Conservation (phyloP, 768 basidiomycete genomes). For the Termitomyces sp. region DNA sequence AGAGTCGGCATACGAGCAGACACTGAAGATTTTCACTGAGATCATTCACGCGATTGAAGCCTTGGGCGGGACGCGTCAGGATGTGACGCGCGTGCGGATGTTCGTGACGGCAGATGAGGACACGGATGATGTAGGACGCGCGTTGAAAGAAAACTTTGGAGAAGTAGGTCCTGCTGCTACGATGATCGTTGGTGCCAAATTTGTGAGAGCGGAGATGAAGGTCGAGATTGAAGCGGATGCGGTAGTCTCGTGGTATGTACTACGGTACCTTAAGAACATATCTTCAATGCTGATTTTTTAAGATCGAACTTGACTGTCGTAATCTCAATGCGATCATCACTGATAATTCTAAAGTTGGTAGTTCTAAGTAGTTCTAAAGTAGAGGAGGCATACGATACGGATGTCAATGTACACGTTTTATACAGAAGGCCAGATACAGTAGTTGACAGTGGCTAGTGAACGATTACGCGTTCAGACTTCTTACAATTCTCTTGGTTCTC, state of each 20-base stretch:
- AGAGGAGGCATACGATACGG: slow-evolving; percentile 5
- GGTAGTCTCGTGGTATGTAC: slow-evolving; percentile 20
- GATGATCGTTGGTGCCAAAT: slow-evolving; percentile 44
- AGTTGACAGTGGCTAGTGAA: slow-evolving; percentile 17
- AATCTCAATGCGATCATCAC: not conserved
- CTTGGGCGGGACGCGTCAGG: slow-evolving; percentile 35
- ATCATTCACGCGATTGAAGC: slow-evolving; percentile 37
- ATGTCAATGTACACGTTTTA: not conserved
- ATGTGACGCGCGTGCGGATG: slow-evolving; percentile 44
- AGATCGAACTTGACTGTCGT: not conserved
- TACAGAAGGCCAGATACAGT: not conserved
- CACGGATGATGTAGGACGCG: slow-evolving; percentile 27
- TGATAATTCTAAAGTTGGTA: not conserved
- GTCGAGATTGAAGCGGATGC: slow-evolving; percentile 56
- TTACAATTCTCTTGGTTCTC: slow-evolving; percentile 39
- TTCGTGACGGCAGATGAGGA: slow-evolving; percentile 40
- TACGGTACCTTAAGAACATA: not conserved
- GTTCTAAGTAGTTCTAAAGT: too few relatives aligned
- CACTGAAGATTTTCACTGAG: slow-evolving; percentile 36
- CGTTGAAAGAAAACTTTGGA: slow-evolving; percentile 38
- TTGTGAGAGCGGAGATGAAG: slow-evolving; percentile 42
- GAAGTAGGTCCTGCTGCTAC: slow-evolving; percentile 43
- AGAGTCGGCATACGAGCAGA: slow-evolving; percentile 40
- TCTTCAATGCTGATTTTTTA: not conserved
- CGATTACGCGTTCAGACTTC: slow-evolving; percentile 18